phyloP scores from a whole-genome alignment of 257 asterid genomes.

The Solanum lignicaule region DNA sequence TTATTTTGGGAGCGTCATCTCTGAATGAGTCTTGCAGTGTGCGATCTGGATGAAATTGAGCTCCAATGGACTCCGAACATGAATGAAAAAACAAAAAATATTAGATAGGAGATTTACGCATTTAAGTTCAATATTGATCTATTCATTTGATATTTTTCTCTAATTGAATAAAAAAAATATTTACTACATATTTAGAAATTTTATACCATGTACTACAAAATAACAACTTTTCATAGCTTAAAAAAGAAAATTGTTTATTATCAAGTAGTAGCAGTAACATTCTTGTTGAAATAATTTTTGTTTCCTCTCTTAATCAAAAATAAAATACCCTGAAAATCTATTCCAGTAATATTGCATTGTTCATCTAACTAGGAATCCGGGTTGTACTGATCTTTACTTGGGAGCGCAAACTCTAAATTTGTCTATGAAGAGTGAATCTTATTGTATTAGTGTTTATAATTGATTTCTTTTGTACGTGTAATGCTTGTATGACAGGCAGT shows the following conservation, averaged over 20 bases:
- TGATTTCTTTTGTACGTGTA: neutral
- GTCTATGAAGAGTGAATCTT: neutral
- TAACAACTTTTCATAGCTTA: neutral
- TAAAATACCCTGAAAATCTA: neutral
- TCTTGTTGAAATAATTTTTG: neutral
- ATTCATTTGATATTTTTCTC: neutral
- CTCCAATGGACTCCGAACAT: too few species aligned
- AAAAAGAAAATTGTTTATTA: neutral
- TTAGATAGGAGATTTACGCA: too few species aligned
- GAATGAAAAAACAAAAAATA: too few species aligned
- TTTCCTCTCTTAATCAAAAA: neutral
- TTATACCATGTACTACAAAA: neutral
- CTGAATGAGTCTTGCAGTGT: rapidly evolving
- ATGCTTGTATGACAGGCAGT: slow-evolving; percentile 42
- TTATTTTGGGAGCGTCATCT: too few species aligned
- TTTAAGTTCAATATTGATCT: neutral
- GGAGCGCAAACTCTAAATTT: neutral
- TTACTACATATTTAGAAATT: neutral
- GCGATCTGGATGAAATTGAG: too few species aligned
- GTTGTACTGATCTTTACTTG: neutral
- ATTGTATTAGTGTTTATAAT: neutral
- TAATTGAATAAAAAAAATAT: too few species aligned
- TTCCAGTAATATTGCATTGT: neutral
- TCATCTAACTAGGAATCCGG: neutral
- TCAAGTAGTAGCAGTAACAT: neutral